Percentiles rank a stretch among this genome's conserved stretches.
These are phyloP conservation scores for Fragilaria radians DNA, from an alignment of 108 stramenopile genomes.

Conservation along the genomic window DNA sequence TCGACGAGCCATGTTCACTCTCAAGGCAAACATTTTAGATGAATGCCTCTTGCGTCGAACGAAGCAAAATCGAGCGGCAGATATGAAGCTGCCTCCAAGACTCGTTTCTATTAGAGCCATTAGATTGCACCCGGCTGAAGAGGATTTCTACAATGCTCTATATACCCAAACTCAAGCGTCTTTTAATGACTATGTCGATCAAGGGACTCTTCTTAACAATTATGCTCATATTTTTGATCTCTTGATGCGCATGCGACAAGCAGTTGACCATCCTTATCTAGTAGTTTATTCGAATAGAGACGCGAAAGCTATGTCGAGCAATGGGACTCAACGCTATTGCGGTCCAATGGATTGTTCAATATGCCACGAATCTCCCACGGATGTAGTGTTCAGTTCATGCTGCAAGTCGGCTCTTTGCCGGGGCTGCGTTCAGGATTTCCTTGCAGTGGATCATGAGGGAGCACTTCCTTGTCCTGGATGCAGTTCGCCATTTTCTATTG, in stretches of 20 bases:
- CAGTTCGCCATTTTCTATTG: slow-evolving; percentile 66
- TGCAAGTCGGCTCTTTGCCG: slow-evolving; percentile 73
- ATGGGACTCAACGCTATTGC: slow-evolving; percentile 41
- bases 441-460: slow-evolving; percentile 34
- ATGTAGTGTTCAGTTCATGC: slow-evolving; percentile 69
- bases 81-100: slow-evolving; percentile 93
- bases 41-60: slow-evolving; percentile 93
- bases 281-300: slow-evolving; percentile 58
- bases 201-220: slow-evolving; percentile 95
- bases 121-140: slow-evolving; percentile 83
- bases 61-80: slow-evolving; percentile 88
- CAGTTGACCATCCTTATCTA: slow-evolving; percentile 97
- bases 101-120: slow-evolving; percentile 77
- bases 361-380: slow-evolving; percentile 75
- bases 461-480: slow-evolving; percentile 69
- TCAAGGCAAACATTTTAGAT: slow-evolving; percentile 75
- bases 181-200: slow-evolving; percentile 90
- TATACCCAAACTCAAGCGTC: slow-evolving; percentile 94
- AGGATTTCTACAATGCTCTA: slow-evolving; percentile 97
- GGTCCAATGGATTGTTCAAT: slow-evolving; percentile 69
- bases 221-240: slow-evolving; percentile 98
- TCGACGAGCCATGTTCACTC: slow-evolving; percentile 84
- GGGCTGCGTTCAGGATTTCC: slow-evolving; percentile 72
- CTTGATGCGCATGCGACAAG: slow-evolving; percentile 94
- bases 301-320: slow-evolving; percentile 11